Conservation (phyloP, 2,329 filamentous ascomycete species). For the Zymoseptoria brevis region DNA sequence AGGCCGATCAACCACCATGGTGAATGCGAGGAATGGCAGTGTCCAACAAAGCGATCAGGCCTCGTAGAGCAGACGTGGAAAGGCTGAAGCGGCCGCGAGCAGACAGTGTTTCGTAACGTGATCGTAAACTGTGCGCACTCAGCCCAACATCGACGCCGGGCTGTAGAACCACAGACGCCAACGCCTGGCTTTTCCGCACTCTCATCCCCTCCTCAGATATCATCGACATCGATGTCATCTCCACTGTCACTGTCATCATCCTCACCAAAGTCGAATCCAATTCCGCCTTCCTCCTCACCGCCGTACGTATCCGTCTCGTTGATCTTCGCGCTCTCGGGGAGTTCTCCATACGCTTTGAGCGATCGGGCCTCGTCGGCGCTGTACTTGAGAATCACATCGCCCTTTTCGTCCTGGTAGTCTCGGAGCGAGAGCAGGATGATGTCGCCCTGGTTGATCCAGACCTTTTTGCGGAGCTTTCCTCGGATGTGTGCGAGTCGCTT, state of each 20-base stretch:
- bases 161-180: too few species aligned
- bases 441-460: slow-evolving; percentile 98
- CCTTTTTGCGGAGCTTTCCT: slow-evolving; percentile 98
- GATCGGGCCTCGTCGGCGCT: slow-evolving; percentile 87
- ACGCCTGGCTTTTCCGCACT: not conserved
- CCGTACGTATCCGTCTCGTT: slow-evolving; percentile 97
- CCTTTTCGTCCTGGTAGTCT: slow-evolving; percentile 91
- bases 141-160: too few species aligned
- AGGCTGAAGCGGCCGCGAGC: not conserved
- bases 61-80: not conserved
- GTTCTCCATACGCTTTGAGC: slow-evolving; percentile 93
- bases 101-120: not conserved
- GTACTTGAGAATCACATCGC: slow-evolving; percentile 92
- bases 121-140: not conserved
- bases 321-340: slow-evolving; percentile 97
- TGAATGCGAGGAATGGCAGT: not conserved
- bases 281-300: slow-evolving; percentile 87
- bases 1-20: not conserved
- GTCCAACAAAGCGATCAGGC: not conserved
- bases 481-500: slow-evolving; percentile 79
- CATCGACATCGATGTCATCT: slow-evolving; percentile 89
- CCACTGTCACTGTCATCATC: slow-evolving; percentile 56
- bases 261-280: slow-evolving; percentile 98
- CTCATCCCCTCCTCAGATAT: slow-evolving; percentile 55
- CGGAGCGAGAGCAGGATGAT: slow-evolving; percentile 83